These are phyloP conservation scores for Pulveroboletus sp. DNA, from an alignment of 768 basidiomycete genomes.

Conservation along the genomic window DNA sequence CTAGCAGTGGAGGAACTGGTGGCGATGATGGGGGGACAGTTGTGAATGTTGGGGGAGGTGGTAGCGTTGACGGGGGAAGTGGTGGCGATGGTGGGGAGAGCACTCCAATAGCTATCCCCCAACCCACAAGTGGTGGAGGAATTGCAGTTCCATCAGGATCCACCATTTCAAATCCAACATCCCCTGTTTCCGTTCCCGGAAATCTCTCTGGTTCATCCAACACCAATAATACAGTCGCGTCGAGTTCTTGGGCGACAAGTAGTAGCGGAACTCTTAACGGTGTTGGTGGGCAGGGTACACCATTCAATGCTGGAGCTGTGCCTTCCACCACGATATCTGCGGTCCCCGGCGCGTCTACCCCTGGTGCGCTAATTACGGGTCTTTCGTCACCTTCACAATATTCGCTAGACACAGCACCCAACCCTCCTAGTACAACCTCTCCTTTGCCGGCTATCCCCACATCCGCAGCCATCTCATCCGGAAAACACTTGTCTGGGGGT, in stretches of 20 bases:
- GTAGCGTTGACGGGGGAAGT: background rate
- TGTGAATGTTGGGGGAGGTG: no score
- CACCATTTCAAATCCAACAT: background rate
- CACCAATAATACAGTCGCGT: background rate
- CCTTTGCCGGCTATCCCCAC: slow-evolving; percentile 13
- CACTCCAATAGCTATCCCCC: background rate
- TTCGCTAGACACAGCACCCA: slow-evolving; percentile 4
- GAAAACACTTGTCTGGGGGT: slow-evolving; percentile 36
- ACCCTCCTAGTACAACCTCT: slow-evolving; percentile 9
- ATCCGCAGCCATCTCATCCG: slow-evolving; percentile 8
- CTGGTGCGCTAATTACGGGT: background rate
- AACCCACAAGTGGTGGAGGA: slow-evolving; percentile 2
- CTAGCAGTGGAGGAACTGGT: background rate
- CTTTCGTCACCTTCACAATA: slow-evolving; percentile 3
- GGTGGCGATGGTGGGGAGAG: background rate
- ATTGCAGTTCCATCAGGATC: background rate
- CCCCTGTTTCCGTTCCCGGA: background rate
- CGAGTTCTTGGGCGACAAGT: background rate
- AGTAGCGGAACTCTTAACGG: background rate
- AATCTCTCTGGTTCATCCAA: background rate
- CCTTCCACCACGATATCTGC: background rate
- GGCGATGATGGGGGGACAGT: slow-evolving; percentile 1
- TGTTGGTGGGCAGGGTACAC: background rate
- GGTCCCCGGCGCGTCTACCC: background rate
- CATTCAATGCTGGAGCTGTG: background rate